Base-by-base conservation (phyloP, 345 rosid genomes). In the Citrus unshiu region DNA sequence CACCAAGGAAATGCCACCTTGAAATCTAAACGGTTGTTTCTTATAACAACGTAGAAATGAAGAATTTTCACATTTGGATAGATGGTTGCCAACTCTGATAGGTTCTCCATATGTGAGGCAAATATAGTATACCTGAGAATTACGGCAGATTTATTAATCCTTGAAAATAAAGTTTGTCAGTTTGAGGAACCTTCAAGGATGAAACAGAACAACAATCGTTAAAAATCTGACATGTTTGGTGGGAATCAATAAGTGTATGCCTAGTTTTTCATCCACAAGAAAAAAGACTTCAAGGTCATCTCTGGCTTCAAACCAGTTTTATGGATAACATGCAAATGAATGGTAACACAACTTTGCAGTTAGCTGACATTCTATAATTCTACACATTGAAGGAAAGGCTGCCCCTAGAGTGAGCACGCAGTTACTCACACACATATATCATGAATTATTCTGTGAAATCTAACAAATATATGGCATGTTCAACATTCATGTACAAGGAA, bases 21-120 rank as follows among this genome's bases (percentile, higher is more conserved):
- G 85, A 94, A 95, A 82, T 95, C 98, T 75, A 94, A 83, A 73
- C 91, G 96, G 83, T 88, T 89, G 86, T 84, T 91, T 83, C 77
- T 89, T 77, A 87, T 78, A 77, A 87, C 96, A 56, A 96, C 99
- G 34, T 88, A 70, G 34, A 95, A 93, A 83, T 90, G 98, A 83
- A 93, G 91, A 80, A 91, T 83, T 87, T 91, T 96, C 78, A 91
- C 93, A 79, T 92, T 93, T 35, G 99, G 97, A 77, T 94, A 91
- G 75, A 94, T 87, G 67, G 93, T 90, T 63, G 99, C 94, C 68
- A 91, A 86, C 88, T 91, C 97, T 2, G 91, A 85, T 21, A 94
- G 87, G 79, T 88, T 89, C 84, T 96, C 97, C 95, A 93, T 94
- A 77, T 94, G 99, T 39, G 93, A 94, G 35, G 98, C 92, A 79